These are phyloP conservation scores for Heritiera littoralis DNA, from an alignment of 345 rosid genomes.

Conservation along the genomic window DNA sequence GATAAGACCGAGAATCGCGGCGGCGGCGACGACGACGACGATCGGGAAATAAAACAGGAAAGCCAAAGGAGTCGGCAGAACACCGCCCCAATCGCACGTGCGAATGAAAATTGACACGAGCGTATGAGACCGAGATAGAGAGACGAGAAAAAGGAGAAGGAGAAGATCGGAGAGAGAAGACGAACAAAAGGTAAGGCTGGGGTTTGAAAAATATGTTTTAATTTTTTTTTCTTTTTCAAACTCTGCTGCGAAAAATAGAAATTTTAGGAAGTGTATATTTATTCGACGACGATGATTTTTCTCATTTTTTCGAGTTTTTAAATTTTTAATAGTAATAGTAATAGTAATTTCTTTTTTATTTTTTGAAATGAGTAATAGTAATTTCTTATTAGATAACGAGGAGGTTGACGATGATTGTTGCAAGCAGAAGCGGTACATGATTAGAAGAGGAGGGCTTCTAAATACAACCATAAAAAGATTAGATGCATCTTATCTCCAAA, in stretches of 20 bases:
- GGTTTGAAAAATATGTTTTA: constrained; percentile 6
- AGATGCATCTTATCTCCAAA: no score
- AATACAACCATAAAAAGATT: no score
- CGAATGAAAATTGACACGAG: constrained; percentile 14
- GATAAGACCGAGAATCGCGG: neutral
- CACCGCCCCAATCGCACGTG: constrained; percentile 20
- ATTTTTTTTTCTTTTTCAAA: constrained; percentile 4
- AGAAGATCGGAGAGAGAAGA: neutral
- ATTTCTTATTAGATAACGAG: neutral
- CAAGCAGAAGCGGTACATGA: neutral
- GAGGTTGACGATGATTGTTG: neutral
- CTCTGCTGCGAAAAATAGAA: neutral
- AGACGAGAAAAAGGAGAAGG: neutral
- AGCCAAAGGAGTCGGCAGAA: neutral
- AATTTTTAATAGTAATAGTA: neutral
- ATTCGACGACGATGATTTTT: neutral
- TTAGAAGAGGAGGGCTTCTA: neutral
- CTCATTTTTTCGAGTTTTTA: neutral
- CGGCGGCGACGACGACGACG: neutral
- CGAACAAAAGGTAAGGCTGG: neutral
- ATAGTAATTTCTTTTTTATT: neutral
- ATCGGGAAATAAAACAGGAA: constrained; percentile 13
- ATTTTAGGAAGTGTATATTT: neutral
- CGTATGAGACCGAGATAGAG: neutral
- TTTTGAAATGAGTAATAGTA: neutral